Base-by-base conservation (phyloP, 768 basidiomycete genomes). In the Daedaleopsis sinensis region DNA sequence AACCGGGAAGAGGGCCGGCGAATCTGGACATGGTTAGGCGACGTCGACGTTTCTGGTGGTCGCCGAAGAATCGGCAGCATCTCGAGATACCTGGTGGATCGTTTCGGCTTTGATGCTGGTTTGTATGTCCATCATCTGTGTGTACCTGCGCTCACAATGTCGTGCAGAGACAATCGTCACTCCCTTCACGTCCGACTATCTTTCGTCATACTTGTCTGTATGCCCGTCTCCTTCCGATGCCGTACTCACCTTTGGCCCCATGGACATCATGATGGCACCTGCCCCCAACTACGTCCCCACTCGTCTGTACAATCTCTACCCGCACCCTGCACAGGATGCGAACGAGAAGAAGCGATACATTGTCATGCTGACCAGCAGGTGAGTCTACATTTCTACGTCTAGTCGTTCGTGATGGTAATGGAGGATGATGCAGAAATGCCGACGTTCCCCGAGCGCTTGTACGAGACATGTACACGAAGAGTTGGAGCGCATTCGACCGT, bases 381-480 rank as follows among this genome's bases (percentile, higher is more conserved):
- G 67, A 19, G 75, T 67, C 23, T n/a, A 19, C 0, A 19, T 11
- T 21, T 24, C 18, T 15, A 35, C 32, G 16, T 7, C 13, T 12
- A n/a, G 18, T 18, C 19, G 39, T 46, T 36, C 8, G 18, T n/a
- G 27, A 8, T 49, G 0, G 46, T 56, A 51, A 32, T 52, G 48
- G 37, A 19, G 13, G 39, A 36, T 27, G 19, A 18, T 18, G 39
- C 66, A 89, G 91, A 72, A 94, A 94, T 71, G 91, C 90, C 16
- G 92, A 93, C 70, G 88, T 92, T 24, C 90, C 93, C 12, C 84
- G 92, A 52, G 89, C 91, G 1, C 80, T 93, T 19, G 93, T 93
- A 49, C 85, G 92, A 58, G 92, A 94, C 66, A 90, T 93, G 89
- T 94, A 94, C 70, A 93, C 91, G 24, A 94, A 94, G 74, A 92